Evolutionary conservation across 2,329 filamentous ascomycete genomes (phyloP), one percentile per base, ranked within the genome.

Genomic region (Colletotrichum lini): DNA sequence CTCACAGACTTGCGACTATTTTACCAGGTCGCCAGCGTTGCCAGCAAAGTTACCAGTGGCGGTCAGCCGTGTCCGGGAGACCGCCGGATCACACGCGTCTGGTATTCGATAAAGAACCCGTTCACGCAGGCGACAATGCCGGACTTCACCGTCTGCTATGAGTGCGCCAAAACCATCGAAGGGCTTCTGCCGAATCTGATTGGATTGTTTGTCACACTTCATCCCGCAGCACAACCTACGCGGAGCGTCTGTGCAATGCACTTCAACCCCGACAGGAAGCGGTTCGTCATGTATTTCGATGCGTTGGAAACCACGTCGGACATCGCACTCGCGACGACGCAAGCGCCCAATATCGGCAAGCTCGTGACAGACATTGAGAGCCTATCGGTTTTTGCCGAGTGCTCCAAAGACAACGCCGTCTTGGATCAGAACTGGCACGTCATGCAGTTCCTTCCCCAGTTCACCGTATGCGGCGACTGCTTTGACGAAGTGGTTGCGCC

Each of bases 381-480:
- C 44, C 84, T 92, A 69, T 86, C 86, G 23, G 81, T 83, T 5
- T 80, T 89, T 38, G 85, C 88, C 3, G 90, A 94, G 77, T 97
- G 94, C 78, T 84, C 84, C 23, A 86, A 90, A 44, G 90, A 93
- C 77, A 87, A 85, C n/a, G 85, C 90, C 5, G 81, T 92, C 2
- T 80, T 84, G n/a, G 87, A 90, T 65, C 87, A 86, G 15, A 84
- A 87, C 49, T 98, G 95, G 95, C 91, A 97, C 79, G 91, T 89
- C 66, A 94, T 97, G 79, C 90, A 93, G 0, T 85, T 89, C 16
- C 83, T 97, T 0, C 93, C 93, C 0, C 89, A 95, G 58, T 90
- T 98, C 76, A 94, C 93, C 0, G 92, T 97, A 4, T 98, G 95
- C 80, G 90, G 93, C 74, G 94, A 96, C 80, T 98, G 95, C 80